phyloP scores from a whole-genome alignment of 2,329 filamentous ascomycete species.

The Volutella citrinella region DNA sequence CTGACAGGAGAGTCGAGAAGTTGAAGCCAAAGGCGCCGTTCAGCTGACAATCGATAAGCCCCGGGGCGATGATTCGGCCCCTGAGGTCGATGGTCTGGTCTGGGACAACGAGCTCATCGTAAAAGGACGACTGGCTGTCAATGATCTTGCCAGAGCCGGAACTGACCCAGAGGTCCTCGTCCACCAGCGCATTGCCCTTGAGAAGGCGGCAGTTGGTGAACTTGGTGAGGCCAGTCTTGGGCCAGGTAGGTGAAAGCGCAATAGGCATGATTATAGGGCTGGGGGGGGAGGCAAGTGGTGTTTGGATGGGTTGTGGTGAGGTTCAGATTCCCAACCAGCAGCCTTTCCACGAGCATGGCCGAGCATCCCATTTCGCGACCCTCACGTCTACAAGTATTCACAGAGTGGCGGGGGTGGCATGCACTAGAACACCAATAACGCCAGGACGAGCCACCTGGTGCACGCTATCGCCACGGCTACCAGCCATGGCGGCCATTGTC shows the following conservation, averaged over 20 bases:
- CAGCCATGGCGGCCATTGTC: no score
- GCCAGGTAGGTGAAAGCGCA: slow-evolving; percentile 36
- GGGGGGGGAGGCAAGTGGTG: slow-evolving; percentile 4
- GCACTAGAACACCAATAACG: no score
- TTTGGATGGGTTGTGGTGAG: slow-evolving; percentile 9
- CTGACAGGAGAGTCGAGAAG: slow-evolving; percentile 74
- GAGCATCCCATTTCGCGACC: no score
- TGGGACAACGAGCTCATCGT: slow-evolving; percentile 65
- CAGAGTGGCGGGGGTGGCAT: no score
- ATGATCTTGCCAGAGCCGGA: slow-evolving; percentile 79
- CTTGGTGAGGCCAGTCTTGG: slow-evolving; percentile 66
- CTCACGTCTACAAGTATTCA: no score
- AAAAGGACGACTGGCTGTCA: slow-evolving; percentile 64
- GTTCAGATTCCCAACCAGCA: no score
- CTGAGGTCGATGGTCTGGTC: slow-evolving; percentile 75
- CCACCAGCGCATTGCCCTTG: slow-evolving; percentile 63
- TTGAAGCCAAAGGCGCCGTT: slow-evolving; percentile 94
- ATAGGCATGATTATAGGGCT: slow-evolving; percentile 42
- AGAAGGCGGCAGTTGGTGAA: slow-evolving; percentile 85
- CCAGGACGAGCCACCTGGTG: no score
- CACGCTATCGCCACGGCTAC: no score
- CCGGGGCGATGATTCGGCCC: slow-evolving; percentile 79
- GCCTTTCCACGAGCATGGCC: no score
- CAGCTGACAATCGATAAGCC: slow-evolving; percentile 87
- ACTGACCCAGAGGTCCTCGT: slow-evolving; percentile 86